Evolutionary conservation across 1,284 basidiomycete genomes (phyloP).

Genomic region (Neolentinus lepideus): DNA sequence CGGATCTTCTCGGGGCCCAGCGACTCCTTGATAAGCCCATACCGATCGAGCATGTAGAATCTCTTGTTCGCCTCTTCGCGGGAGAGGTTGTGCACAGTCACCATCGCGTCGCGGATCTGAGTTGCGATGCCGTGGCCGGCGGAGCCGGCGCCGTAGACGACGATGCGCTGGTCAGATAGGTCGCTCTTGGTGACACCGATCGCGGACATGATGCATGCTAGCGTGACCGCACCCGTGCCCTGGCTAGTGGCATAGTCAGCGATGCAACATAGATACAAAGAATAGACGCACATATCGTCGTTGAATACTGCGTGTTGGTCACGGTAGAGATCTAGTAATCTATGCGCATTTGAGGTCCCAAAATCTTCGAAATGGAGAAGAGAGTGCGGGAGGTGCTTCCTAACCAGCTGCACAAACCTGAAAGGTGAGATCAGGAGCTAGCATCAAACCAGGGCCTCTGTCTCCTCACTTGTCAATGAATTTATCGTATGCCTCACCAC

Average conservation of each 20-base stretch:
- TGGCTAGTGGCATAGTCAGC: constrained; percentile 39
- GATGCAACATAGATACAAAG: not conserved
- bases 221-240: constrained; percentile 80
- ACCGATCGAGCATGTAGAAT: constrained; percentile 65
- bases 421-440: not conserved
- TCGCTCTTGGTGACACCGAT: constrained; percentile 65
- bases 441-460: constrained; percentile 20
- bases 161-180: constrained; percentile 68
- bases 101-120: constrained; percentile 73
- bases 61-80: constrained; percentile 49
- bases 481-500: constrained; percentile 57
- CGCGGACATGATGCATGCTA: constrained; percentile 73
- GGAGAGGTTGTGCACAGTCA: constrained; percentile 50
- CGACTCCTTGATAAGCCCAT: constrained; percentile 47
- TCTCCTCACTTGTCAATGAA: constrained; percentile 59
- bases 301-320: constrained; percentile 70
- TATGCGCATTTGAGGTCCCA: constrained; percentile 67
- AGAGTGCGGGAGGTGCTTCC: constrained; percentile 35
- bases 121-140: constrained; percentile 76
- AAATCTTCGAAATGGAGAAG: constrained; percentile 79
- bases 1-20: constrained; percentile 43
- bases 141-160: constrained; percentile 78
- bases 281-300: constrained; percentile 59
- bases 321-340: constrained; percentile 63
- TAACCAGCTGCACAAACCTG: constrained; percentile 37